These are phyloP conservation scores for Mortierella sp. DNA, from an alignment of 371 early-diverging fungal genomes.

Conservation along the genomic window DNA sequence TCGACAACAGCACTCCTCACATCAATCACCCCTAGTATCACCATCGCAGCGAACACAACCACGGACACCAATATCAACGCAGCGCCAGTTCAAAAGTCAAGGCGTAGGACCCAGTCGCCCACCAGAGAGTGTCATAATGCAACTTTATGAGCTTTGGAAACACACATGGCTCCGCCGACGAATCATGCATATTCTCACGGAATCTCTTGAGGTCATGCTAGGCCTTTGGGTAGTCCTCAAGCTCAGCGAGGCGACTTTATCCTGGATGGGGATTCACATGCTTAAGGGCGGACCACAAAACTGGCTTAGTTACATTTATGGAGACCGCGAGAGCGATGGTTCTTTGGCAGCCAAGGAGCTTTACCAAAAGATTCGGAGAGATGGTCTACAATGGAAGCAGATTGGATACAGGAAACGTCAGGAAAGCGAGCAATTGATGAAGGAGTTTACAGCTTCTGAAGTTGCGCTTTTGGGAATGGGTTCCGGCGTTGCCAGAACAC, in stretches of 20 bases:
- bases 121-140: conserved; percentile 35
- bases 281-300: conserved; percentile 22
- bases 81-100: conserved; percentile 25
- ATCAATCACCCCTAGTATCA: background rate
- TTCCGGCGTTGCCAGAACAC: conserved; percentile 5
- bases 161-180: conserved; percentile 45
- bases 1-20: background rate
- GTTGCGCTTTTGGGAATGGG: conserved; percentile 7
- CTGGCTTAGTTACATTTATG: conserved; percentile 33
- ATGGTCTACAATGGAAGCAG: conserved; percentile 21
- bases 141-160: conserved; percentile 48
- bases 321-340: conserved; percentile 30
- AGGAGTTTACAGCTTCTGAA: conserved; percentile 17
- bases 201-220: conserved; percentile 33
- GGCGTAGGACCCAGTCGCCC: conserved; percentile 42
- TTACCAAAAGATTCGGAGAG: conserved; percentile 36
- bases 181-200: conserved; percentile 48
- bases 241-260: conserved; percentile 23
- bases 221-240: conserved; percentile 38
- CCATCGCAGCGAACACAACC: background rate
- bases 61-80: background rate
- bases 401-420: background rate
- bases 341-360: conserved; percentile 39
- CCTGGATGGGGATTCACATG: conserved; percentile 30
- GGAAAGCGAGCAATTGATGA: conserved; percentile 19